Evolutionary conservation across 306 rosid species (phyloP).

Genomic region (Cicer pinnatifidum): DNA sequence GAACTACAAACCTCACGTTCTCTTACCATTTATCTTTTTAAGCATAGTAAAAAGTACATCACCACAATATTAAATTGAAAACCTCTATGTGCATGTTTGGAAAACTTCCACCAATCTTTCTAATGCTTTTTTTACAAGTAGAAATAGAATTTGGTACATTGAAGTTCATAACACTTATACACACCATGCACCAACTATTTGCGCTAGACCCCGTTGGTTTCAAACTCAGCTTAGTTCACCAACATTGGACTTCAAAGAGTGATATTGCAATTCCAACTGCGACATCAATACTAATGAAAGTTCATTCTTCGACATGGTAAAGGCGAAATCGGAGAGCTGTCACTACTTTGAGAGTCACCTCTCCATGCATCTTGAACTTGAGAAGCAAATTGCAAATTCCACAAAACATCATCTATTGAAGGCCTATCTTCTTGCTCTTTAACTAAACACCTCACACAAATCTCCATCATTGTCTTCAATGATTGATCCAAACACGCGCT

Average conservation of each 20-base stretch:
- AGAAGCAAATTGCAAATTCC: constrained; percentile 96
- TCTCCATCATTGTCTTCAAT: constrained; percentile 90
- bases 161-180: too few species aligned
- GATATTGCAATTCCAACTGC: not conserved
- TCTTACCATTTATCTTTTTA: constrained; percentile 3
- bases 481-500: constrained; percentile 74
- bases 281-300: constrained; percentile 41
- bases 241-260: not conserved
- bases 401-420: constrained; percentile 85
- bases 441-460: constrained; percentile 74
- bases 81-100: not conserved
- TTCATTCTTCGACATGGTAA: constrained; percentile 46
- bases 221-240: not conserved
- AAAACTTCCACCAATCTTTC: not conserved
- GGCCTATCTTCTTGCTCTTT: constrained; percentile 70
- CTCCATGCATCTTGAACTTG: constrained; percentile 98
- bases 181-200: too few species aligned
- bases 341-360: constrained; percentile 70
- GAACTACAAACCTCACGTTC: constrained; percentile 21
- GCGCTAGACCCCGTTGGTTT: too few species aligned
- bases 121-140: not conserved
- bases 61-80: constrained; percentile 12
- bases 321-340: constrained; percentile 70
- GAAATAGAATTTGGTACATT: too few species aligned
- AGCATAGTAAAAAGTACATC: constrained; percentile 6